These are phyloP conservation scores for Pistacia vera DNA, from an alignment of 345 rosid species.

Conservation along the genomic window DNA sequence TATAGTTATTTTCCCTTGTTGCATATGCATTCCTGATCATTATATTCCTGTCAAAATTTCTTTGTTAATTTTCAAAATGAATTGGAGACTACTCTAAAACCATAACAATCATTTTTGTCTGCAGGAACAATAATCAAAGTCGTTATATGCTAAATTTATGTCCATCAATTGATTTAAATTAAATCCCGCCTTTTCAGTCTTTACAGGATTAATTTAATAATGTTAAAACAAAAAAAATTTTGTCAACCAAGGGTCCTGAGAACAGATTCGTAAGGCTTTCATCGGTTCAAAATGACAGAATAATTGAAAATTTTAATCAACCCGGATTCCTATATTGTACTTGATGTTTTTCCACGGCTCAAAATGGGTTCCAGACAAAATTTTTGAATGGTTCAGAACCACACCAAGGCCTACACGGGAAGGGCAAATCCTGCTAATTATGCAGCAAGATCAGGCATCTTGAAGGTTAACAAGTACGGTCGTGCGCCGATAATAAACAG, in stretches of 20 bases:
- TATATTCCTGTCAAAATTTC: too few relatives aligned
- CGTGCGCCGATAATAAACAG: background rate
- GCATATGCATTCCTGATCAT: background rate
- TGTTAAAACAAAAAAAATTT: background rate
- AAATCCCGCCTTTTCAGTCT: background rate
- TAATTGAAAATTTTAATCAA: background rate
- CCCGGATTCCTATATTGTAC: background rate
- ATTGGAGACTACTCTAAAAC: background rate
- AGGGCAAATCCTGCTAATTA: background rate
- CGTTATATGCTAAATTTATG: background rate
- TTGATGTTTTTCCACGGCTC: background rate
- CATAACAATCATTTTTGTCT: background rate
- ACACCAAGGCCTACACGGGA: background rate
- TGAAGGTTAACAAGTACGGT: conserved; percentile 1
- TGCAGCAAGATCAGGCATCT: background rate
- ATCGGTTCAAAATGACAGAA: conserved; percentile 4
- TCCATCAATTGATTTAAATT: background rate
- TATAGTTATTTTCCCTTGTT: background rate
- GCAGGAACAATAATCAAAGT: background rate
- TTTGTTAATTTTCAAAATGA: too few relatives aligned
- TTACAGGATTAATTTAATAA: background rate
- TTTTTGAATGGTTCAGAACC: background rate
- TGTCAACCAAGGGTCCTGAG: conserved; percentile 2
- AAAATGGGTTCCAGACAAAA: background rate
- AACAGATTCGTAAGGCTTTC: conserved; percentile 1